Base-by-base conservation (phyloP, 495 filamentous ascomycete species). In the Penicillium flavigenum region DNA sequence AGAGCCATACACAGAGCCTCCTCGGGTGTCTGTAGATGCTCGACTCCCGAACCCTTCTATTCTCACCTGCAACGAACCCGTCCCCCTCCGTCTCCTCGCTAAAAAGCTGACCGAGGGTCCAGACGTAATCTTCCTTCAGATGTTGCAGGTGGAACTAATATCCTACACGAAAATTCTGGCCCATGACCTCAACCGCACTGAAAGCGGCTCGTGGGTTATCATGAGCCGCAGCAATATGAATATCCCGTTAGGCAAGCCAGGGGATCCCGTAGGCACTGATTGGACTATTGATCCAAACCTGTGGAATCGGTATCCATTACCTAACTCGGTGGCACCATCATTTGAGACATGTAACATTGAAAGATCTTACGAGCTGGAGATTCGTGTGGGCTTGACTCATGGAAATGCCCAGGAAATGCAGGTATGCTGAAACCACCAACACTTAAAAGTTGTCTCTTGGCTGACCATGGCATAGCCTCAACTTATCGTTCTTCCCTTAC, bases 331-430 rank as follows among this genome's bases (percentile, higher is more conserved):
- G 29, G 86, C 90, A 20, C 94, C 94, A 0, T 83, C 83, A 5
- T 98, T 98, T 65, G 76, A 83, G 45, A 92, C 92, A 19, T 98
- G 94, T 66, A 98, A 98, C 68, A 84, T 98, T 49, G 77, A 79
- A 49, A 83, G 93, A 42, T 77, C 66, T 24, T 98, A 98, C 65
- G 88, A 89, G 61, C 73, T 98, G 42, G 90, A 96, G 65, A 76
- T 96, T 34, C 83, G 83, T 50, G 71, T 96, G 16, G 92, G 92
- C 1, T 68, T 98, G 26, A 81, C 82, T 12, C 86, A 82, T 64
- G 81, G 84, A 16, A 72, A 69, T 32, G 47, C 69, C 22, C 75
- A 72, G 27, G 73, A 72, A 17, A 73, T 81, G 50, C 81, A 83
- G 70, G 85, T 88, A 78, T 12, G 71, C 62, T 39, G 45, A 36